Conservation (phyloP, 208 protist species). For the Leishmania tropica region DNA sequence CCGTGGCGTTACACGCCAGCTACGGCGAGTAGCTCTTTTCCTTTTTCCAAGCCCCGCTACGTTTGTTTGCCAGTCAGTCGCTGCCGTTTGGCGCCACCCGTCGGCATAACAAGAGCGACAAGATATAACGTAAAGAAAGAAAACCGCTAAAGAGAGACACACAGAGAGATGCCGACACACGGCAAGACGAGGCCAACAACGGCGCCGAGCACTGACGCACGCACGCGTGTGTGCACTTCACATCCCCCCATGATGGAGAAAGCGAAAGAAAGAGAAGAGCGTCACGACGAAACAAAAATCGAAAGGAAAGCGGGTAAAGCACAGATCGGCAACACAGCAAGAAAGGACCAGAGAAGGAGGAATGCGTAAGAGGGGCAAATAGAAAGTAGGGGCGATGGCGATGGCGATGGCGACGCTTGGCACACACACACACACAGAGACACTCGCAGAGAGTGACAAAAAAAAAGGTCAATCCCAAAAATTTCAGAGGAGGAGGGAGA, state of each 20-base stretch:
- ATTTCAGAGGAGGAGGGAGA: background rate
- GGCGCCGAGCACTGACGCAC: background rate
- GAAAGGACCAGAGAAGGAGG: background rate
- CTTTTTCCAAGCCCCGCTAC: background rate
- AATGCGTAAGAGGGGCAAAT: background rate
- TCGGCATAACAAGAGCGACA: background rate
- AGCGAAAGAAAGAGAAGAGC: constrained; percentile 5
- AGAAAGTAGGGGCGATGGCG: background rate
- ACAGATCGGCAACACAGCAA: background rate
- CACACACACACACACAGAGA: background rate
- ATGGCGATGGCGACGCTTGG: background rate
- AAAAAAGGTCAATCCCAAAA: background rate
- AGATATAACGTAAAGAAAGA: background rate
- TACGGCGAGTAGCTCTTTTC: background rate
- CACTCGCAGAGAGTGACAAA: background rate
- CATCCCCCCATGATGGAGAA: background rate
- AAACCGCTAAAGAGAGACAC: constrained; percentile 1
- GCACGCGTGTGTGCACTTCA: background rate
- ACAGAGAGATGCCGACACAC: constrained; percentile 15
- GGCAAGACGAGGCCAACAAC: background rate
- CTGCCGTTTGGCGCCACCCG: background rate
- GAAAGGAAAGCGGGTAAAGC: constrained; percentile 20
- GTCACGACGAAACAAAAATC: constrained; percentile 9
- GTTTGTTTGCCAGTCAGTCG: background rate
- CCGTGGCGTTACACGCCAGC: background rate